Percentiles rank a stretch among this genome's conserved stretches.
These are phyloP conservation scores for Crotalaria pallida DNA, from an alignment of 306 rosid species.

Conservation along the genomic window DNA sequence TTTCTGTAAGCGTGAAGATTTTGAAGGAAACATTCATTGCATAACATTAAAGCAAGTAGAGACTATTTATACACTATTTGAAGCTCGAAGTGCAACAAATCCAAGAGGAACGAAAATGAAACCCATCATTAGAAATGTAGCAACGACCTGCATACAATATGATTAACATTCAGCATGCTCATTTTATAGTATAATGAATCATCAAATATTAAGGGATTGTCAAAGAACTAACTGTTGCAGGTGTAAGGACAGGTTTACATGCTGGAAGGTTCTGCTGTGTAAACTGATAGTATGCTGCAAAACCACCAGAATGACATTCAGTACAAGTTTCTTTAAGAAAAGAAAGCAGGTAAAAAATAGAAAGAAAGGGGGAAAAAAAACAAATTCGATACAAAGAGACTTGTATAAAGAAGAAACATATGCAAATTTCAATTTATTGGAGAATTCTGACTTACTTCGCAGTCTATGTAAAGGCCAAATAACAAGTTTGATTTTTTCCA, in stretches of 20 bases:
- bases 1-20: constrained; percentile 2
- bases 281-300: constrained; percentile 66
- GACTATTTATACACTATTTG: constrained; percentile 50
- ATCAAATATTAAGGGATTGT: constrained; percentile 21
- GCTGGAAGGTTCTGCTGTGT: constrained; percentile 94
- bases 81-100: constrained; percentile 59
- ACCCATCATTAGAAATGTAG: constrained; percentile 61
- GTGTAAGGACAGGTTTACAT: constrained; percentile 91
- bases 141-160: constrained; percentile 61
- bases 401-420: constrained; percentile 7
- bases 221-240: constrained; percentile 66
- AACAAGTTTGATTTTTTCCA: constrained; percentile 5
- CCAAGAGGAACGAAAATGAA: constrained; percentile 78
- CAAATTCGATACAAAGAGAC: neutral
- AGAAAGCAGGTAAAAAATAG: neutral
- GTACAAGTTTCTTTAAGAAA: constrained; percentile 2
- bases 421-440: neutral
- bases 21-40: constrained; percentile 8
- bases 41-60: constrained; percentile 18
- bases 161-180: constrained; percentile 14
- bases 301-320: constrained; percentile 28
- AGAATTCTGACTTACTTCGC: constrained; percentile 1
- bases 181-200: neutral
- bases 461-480: neutral
- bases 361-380: neutral